phyloP scores from a whole-genome alignment of 2,329 filamentous ascomycete genomes.

The Verticillium dahliae region DNA sequence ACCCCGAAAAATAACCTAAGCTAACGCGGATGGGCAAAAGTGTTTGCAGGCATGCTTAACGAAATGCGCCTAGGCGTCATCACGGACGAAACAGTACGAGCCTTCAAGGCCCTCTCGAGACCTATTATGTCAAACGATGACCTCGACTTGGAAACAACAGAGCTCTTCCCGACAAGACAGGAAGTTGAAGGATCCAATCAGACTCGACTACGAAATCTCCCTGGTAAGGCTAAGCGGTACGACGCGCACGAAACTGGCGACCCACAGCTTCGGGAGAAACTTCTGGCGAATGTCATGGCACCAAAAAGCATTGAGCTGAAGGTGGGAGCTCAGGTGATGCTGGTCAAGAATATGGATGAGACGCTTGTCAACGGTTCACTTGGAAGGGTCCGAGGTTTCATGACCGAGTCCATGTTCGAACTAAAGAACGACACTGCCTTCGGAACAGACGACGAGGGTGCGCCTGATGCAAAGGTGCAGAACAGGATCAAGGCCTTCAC shows the following conservation, averaged over 20 bases:
- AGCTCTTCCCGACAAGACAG: constrained; percentile 83
- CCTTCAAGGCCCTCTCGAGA: constrained; percentile 68
- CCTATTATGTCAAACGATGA: constrained; percentile 67
- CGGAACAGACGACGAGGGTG: constrained; percentile 35
- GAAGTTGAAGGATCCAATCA: constrained; percentile 88
- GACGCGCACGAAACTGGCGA: constrained; percentile 75
- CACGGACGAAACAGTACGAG: constrained; percentile 64
- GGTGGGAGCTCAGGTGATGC: constrained; percentile 92
- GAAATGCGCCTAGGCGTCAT: constrained; percentile 91
- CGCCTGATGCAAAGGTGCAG: constrained; percentile 36
- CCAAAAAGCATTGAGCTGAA: constrained; percentile 76
- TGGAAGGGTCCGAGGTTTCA: constrained; percentile 78
- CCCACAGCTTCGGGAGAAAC: constrained; percentile 61
- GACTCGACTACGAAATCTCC: constrained; percentile 63
- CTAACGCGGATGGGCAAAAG: constrained; percentile 26
- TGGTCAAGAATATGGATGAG: constrained; percentile 99
- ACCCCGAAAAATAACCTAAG: neutral
- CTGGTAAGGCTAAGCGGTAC: constrained; percentile 62
- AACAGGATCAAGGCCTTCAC: constrained; percentile 51
- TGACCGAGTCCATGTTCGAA: constrained; percentile 40
- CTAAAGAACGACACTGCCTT: constrained; percentile 21
- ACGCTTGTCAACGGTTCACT: constrained; percentile 89
- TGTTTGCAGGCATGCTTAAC: constrained; percentile 92
- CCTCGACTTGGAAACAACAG: constrained; percentile 64
- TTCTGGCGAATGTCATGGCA: constrained; percentile 89